Percentiles rank a stretch among this genome's conserved stretches.
Conservation (phyloP, 2,329 filamentous ascomycete genomes). For the Davidsoniella virescens region DNA sequence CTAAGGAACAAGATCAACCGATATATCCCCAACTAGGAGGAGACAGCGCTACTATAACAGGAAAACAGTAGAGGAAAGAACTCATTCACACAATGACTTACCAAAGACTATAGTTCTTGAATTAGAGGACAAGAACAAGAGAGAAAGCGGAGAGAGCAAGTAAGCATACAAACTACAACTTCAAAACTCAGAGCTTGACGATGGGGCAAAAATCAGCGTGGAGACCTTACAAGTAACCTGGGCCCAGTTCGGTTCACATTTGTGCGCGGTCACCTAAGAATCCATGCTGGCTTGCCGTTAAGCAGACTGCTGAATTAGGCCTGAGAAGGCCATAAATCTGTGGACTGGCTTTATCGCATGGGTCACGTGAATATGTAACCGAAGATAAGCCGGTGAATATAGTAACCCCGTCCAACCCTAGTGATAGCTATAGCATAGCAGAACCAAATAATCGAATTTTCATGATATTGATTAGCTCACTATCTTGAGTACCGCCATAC, state of each 20-base stretch:
- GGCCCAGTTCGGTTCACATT: constrained; percentile 4
- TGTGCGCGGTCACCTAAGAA: constrained; percentile 1
- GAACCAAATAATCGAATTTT: too few species aligned
- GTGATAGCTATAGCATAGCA: too few species aligned
- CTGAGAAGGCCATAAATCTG: neutral
- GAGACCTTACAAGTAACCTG: neutral
- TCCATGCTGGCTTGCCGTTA: neutral
- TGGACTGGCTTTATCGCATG: neutral
- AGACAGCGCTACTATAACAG: too few species aligned
- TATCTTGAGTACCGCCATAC: too few species aligned
- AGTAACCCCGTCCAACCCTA: neutral
- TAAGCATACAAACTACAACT: constrained; percentile 1
- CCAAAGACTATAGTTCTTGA: constrained; percentile 7
- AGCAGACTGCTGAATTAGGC: neutral
- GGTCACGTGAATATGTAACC: constrained; percentile 7
- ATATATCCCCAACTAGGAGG: neutral
- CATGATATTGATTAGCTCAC: too few species aligned
- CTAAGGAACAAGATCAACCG: neutral
- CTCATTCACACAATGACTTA: constrained; percentile 2
- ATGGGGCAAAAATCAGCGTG: constrained; percentile 6
- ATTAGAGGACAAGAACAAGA: neutral
- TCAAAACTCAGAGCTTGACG: constrained; percentile 5
- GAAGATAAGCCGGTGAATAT: neutral
- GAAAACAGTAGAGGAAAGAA: neutral
- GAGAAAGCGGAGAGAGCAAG: constrained; percentile 8